Base-by-base conservation (phyloP, 2,329 filamentous ascomycete genomes). In the Ambrosiella xylebori region DNA sequence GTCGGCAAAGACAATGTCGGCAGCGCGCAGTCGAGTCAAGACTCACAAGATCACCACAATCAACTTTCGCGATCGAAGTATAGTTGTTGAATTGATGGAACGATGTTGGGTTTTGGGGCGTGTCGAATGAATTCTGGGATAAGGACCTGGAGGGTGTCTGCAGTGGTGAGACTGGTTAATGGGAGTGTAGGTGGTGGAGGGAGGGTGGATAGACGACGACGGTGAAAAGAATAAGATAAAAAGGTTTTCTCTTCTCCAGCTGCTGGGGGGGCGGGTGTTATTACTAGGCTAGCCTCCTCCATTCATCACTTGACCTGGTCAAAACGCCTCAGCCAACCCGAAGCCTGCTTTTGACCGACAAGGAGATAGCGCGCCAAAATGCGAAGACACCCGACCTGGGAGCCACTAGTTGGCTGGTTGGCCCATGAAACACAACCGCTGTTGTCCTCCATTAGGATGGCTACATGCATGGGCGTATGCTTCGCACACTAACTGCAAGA, bases 121-220 rank as follows among this genome's bases (percentile, higher is more conserved):
- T 60, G 58, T 59, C 58, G 57, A 60, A 54, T 39, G 51, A 57
- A 38, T 39, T 45, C 38, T 55, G 50, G 50, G 58, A 60, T 51
- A 55, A 55, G 58, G 58, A 57, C 55, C 40, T 59, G 57, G 57
- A 58, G 58, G 58, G 58, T 60, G 58, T 60, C 58, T 60, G 58
- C 58, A 60, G 58, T 49, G 58, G 58, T 60, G 58, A 60, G 58
- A 60, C 50, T 60, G 54, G 58, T 53, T 17, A 57, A 60, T 57
- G 56, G 58, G 58, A 60, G 55, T 60, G 55, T 57, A 55, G 58
- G 50, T 54, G 56, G 58, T 57, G 58, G 58, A 57, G 58, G 57
- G 55, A 60, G 58, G 56, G 58, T 57, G 58, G 55, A 57, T 57
- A 47, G 56, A 55, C 38, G 58, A 60, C 54, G 51, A 45, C 55